Evolutionary conservation across 1,139 yeast species (phyloP).

Genomic region (Lodderomyces parapsilosis): DNA sequence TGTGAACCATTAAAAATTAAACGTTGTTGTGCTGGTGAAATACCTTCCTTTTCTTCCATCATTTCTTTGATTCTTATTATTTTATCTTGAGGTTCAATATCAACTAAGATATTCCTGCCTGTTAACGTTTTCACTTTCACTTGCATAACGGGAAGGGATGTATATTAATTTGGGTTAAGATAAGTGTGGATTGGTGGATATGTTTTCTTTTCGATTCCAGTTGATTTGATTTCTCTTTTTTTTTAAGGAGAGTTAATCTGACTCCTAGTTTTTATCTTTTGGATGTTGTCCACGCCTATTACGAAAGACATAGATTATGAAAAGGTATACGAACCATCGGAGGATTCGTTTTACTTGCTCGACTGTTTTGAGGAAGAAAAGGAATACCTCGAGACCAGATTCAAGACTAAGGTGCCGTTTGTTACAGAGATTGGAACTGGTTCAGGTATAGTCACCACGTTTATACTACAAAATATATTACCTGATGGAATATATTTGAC

Average conservation of each 20-base stretch:
- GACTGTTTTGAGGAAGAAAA: slow-evolving; percentile 72
- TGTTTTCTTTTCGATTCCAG: slow-evolving; percentile 1
- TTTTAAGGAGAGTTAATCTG: background rate
- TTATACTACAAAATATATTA: slow-evolving; percentile 54
- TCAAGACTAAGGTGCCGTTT: slow-evolving; percentile 41
- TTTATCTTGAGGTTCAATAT: slow-evolving; percentile 72
- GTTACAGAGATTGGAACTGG: slow-evolving; percentile 92
- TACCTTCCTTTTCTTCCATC: slow-evolving; percentile 96
- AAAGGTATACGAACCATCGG: slow-evolving; percentile 87
- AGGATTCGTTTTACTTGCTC: slow-evolving; percentile 79
- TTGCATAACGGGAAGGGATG: too few relatives aligned
- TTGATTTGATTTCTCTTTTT: background rate
- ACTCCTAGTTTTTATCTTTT: background rate
- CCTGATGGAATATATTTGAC: slow-evolving; percentile 56
- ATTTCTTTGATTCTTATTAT: slow-evolving; percentile 85
- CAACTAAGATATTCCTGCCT: slow-evolving; percentile 82
- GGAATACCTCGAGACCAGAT: slow-evolving; percentile 29
- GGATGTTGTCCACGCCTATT: slow-evolving; percentile 45
- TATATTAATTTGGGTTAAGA: too few relatives aligned
- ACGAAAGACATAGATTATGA: slow-evolving; percentile 32
- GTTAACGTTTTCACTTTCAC: slow-evolving; percentile 74
- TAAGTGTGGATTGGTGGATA: background rate
- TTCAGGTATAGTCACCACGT: slow-evolving; percentile 82
- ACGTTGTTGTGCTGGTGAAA: slow-evolving; percentile 95
- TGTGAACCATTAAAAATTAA: slow-evolving; percentile 90